Evolutionary conservation across 1,284 basidiomycete genomes (phyloP).

Genomic region (Abortiporus biennis): DNA sequence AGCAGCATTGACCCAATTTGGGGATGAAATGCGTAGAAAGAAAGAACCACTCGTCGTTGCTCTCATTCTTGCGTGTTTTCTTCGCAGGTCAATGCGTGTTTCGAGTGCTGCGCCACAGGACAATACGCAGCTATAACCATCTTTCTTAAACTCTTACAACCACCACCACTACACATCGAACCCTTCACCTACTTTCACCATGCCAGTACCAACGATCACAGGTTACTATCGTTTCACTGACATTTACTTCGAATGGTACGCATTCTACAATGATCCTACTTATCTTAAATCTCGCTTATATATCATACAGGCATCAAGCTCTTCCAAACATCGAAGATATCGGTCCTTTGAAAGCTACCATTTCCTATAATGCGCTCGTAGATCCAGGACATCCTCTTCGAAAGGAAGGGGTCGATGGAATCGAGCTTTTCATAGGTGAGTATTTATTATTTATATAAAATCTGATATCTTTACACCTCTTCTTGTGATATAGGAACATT

Average conservation of each 20-base stretch:
- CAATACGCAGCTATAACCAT: no score
- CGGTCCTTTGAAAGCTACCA: conserved; percentile 61
- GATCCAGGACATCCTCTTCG: conserved; percentile 72
- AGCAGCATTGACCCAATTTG: no score
- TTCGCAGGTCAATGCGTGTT: no score
- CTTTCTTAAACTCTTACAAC: neutral
- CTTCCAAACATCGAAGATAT: conserved; percentile 44
- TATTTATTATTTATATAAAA: neutral
- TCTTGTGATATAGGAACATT: conserved; percentile 41
- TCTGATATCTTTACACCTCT: neutral
- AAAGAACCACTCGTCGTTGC: no score
- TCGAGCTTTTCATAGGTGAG: conserved; percentile 69
- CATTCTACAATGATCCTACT: no score
- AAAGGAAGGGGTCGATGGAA: conserved; percentile 50
- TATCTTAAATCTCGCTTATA: conserved; percentile 2
- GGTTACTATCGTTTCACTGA: conserved; percentile 79
- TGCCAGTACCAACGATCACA: conserved; percentile 38
- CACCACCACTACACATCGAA: neutral
- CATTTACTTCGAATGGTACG: conserved; percentile 71
- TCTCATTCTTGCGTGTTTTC: no score
- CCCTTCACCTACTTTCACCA: neutral
- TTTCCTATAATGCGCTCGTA: conserved; percentile 60
- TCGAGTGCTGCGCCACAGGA: no score
- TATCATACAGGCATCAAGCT: conserved; percentile 36
- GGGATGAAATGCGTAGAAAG: no score